Evolutionary conservation across 2,329 filamentous ascomycete genomes (phyloP).

Genomic region (Aspergillus brunneoviolaceus): DNA sequence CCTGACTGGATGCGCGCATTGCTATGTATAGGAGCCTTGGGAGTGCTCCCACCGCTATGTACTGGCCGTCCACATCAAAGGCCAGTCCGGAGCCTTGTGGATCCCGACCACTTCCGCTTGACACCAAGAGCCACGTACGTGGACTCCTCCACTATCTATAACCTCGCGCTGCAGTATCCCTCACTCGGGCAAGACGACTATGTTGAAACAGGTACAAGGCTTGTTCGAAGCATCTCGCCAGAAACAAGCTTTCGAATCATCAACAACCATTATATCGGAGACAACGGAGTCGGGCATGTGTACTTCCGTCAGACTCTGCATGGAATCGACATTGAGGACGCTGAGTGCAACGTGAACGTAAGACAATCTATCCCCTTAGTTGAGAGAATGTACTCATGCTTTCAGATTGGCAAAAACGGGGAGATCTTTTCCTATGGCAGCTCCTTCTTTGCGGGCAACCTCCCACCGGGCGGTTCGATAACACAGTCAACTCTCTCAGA

Average conservation of each 20-base stretch:
- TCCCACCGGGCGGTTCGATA: conserved; percentile 5
- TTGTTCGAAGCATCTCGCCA: conserved; percentile 7
- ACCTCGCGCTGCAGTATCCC: not conserved
- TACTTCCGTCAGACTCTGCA: conserved; percentile 16
- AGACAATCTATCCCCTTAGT: not conserved
- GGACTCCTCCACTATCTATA: not conserved
- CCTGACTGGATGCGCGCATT: not conserved
- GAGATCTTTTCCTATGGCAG: conserved; percentile 18
- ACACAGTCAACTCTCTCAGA: conserved; percentile 3
- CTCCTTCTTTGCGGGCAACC: conserved; percentile 14
- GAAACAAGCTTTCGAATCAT: conserved; percentile 13
- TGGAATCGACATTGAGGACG: conserved; percentile 19
- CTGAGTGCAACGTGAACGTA: conserved; percentile 21
- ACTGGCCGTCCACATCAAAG: not conserved
- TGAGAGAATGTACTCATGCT: not conserved
- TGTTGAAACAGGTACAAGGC: conserved; percentile 6
- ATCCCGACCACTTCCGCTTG: not conserved
- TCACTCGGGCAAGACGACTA: not conserved
- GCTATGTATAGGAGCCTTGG: not conserved
- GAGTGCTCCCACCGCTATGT: not conserved
- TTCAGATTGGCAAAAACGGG: conserved; percentile 16
- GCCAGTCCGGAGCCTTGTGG: not conserved
- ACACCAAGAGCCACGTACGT: not conserved
- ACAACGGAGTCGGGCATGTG: conserved; percentile 18
- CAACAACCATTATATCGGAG: conserved; percentile 17